These are phyloP conservation scores for Monosporascus sp. DNA, from an alignment of 2,329 filamentous ascomycete genomes.

Conservation along the genomic window DNA sequence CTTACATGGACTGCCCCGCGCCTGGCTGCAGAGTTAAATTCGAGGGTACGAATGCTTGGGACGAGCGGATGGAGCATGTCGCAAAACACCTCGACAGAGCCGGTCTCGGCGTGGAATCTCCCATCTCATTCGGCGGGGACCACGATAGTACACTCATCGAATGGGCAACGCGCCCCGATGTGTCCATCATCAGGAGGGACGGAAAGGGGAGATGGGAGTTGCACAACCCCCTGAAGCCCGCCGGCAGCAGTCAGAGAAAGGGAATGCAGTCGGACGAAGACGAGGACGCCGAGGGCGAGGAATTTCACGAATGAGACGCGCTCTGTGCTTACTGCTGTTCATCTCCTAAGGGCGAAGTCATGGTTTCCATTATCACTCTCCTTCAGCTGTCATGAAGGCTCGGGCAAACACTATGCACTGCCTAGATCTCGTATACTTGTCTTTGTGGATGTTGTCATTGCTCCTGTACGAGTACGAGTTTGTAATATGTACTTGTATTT, in stretches of 20 bases:
- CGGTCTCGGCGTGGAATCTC: slow-evolving; percentile 26
- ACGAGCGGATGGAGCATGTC: slow-evolving; percentile 81
- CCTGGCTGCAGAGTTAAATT: slow-evolving; percentile 57
- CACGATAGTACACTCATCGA: slow-evolving; percentile 22
- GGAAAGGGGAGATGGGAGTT: slow-evolving; percentile 21
- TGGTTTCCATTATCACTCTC: too few relatives aligned
- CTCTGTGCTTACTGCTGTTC: background rate
- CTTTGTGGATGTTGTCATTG: too few relatives aligned
- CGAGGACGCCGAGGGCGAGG: slow-evolving; percentile 25
- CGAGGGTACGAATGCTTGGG: slow-evolving; percentile 62
- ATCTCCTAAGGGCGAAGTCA: too few relatives aligned
- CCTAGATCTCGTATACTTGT: too few relatives aligned
- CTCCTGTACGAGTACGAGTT: background rate
- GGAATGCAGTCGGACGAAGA: slow-evolving; percentile 11
- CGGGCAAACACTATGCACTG: too few relatives aligned
- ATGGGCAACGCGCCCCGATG: slow-evolving; percentile 25
- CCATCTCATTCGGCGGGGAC: slow-evolving; percentile 21
- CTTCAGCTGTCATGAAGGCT: too few relatives aligned
- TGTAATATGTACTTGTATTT: background rate
- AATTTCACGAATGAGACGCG: slow-evolving; percentile 19
- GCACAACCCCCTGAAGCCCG: slow-evolving; percentile 24
- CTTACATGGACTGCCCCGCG: slow-evolving; percentile 55
- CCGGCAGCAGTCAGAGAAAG: slow-evolving; percentile 3
- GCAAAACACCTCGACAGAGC: slow-evolving; percentile 68
- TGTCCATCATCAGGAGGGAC: slow-evolving; percentile 21